Percentiles rank a stretch among this genome's conserved stretches.
Evolutionary conservation across 495 filamentous ascomycete species (phyloP).

Genomic region (Neurospora africana): DNA sequence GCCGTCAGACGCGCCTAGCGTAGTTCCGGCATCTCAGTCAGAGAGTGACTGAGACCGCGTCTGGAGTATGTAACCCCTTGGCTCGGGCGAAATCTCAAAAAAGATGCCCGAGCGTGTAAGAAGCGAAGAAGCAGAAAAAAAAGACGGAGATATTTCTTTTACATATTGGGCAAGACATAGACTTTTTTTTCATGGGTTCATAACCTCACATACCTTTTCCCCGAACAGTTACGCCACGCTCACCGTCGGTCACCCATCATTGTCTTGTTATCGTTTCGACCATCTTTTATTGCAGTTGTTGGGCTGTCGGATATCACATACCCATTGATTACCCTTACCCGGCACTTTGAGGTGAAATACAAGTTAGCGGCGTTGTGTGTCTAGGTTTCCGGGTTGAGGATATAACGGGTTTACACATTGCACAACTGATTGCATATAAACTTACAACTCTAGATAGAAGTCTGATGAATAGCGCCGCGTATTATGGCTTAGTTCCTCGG

Average conservation of each 20-base stretch:
- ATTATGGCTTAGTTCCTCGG: not conserved
- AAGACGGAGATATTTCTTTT: not conserved
- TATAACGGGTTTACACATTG: too few species aligned
- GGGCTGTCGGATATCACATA: not conserved
- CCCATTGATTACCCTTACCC: not conserved
- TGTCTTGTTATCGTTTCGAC: not conserved
- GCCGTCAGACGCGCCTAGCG: not conserved
- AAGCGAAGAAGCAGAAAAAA: not conserved
- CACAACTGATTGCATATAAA: not conserved
- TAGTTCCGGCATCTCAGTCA: not conserved
- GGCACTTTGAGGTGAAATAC: not conserved
- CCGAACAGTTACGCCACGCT: not conserved
- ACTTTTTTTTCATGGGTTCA: not conserved
- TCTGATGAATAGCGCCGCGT: not conserved
- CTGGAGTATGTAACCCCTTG: not conserved
- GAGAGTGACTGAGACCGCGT: not conserved
- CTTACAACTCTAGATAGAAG: not conserved
- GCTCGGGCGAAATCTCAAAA: not conserved
- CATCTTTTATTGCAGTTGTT: not conserved
- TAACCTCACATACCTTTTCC: not conserved
- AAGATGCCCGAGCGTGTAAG: not conserved
- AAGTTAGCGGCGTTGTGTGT: not conserved
- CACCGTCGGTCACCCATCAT: not conserved
- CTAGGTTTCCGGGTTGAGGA: not conserved
- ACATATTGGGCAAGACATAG: not conserved